phyloP scores from a whole-genome alignment of 805 yeast genomes.

The Zygosaccharomyces gambellarensis region DNA sequence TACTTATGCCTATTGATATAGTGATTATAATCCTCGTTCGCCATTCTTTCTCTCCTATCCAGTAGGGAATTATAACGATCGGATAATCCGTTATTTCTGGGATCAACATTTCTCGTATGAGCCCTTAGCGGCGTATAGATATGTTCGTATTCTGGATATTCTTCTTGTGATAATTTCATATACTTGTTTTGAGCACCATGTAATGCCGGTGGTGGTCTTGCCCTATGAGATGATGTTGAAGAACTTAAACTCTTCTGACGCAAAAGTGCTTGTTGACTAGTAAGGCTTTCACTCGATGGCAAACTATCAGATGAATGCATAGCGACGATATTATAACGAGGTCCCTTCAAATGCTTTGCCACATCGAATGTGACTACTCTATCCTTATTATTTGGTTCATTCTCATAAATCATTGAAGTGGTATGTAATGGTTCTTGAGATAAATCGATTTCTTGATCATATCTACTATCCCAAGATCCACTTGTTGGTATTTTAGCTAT shows the following conservation, averaged over 20 bases:
- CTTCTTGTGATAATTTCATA: neutral
- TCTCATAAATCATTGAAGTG: constrained; percentile 2
- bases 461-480: constrained; percentile 1
- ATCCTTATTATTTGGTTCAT: neutral
- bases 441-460: neutral
- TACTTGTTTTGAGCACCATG: neutral
- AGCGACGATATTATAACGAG: constrained; percentile 1
- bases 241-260: constrained; percentile 2
- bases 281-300: neutral
- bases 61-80: constrained; percentile 15
- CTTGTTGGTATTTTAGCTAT: neutral
- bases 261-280: neutral
- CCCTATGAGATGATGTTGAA: neutral
- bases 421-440: constrained; percentile 8
- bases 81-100: constrained; percentile 5
- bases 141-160: constrained; percentile 2
- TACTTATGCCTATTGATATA: constrained; percentile 4
- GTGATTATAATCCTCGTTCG: constrained; percentile 19
- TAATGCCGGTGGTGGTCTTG: constrained; percentile 6
- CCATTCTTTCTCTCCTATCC: constrained; percentile 18
- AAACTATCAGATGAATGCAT: constrained; percentile 2
- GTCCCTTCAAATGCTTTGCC: neutral
- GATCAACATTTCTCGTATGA: constrained; percentile 3
- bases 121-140: constrained; percentile 13
- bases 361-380: neutral